Conservation (phyloP, 257 asterid species). For the Sherardia arvensis region DNA sequence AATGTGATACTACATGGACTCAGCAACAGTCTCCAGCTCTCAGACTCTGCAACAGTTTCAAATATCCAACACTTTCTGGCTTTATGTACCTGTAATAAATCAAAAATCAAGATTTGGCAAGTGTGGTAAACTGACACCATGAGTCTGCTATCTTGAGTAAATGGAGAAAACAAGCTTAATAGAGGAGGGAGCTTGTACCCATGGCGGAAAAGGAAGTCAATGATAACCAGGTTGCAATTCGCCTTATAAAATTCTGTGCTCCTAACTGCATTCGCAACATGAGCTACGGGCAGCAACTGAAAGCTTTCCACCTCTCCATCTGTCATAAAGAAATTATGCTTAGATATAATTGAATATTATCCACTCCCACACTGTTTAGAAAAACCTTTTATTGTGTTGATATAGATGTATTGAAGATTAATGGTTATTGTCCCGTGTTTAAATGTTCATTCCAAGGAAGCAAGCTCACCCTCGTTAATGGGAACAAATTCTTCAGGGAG, state of each 20-base stretch:
- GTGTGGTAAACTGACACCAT: background rate
- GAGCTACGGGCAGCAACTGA: constrained; percentile 43
- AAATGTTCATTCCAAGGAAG: background rate
- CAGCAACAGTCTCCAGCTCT: constrained; percentile 70
- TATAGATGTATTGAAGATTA: background rate
- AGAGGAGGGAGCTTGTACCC: constrained; percentile 44
- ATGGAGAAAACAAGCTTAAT: background rate
- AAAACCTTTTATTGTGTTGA: background rate
- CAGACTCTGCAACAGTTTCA: constrained; percentile 58
- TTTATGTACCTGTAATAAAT: constrained; percentile 47
- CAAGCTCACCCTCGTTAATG: constrained; percentile 51
- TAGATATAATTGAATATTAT: background rate
- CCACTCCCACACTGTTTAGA: background rate
- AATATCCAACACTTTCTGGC: constrained; percentile 72
- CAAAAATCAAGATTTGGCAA: background rate
- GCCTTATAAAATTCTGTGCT: constrained; percentile 50
- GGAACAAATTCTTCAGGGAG: constrained; percentile 76
- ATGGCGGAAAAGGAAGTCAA: constrained; percentile 84
- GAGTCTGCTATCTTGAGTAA: background rate
- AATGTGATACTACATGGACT: constrained; percentile 1
- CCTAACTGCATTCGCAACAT: constrained; percentile 59
- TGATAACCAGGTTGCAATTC: constrained; percentile 77
- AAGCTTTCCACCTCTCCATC: constrained; percentile 99
- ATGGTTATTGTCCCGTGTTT: background rate
- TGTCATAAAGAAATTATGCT: constrained; percentile 18